These are phyloP conservation scores for Exsudoporus frostii DNA, from an alignment of 768 basidiomycete species.

Conservation along the genomic window DNA sequence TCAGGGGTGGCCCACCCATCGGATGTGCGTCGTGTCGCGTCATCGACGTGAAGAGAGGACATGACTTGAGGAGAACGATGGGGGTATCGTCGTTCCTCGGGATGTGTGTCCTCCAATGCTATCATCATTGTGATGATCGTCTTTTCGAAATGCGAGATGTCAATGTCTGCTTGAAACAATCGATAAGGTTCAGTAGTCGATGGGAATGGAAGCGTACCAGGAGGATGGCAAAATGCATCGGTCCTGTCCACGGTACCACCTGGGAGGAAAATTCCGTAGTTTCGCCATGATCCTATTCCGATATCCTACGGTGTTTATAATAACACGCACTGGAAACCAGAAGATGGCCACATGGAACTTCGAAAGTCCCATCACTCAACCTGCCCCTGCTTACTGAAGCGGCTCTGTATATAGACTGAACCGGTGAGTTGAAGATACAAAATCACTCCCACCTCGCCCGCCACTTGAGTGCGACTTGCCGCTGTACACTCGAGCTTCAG, in stretches of 20 bases:
- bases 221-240: not conserved
- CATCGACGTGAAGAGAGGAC: not conserved
- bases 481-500: not conserved
- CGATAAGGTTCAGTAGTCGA: not conserved
- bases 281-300: not conserved
- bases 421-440: not conserved
- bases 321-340: not conserved
- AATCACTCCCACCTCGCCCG: not conserved
- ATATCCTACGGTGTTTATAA: not conserved
- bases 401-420: not conserved
- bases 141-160: not conserved
- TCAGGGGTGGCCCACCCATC: not conserved
- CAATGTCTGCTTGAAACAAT: not conserved
- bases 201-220: not conserved
- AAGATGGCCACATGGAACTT: not conserved
- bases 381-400: not conserved
- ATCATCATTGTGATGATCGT: not conserved
- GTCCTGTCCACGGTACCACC: not conserved
- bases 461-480: not conserved
- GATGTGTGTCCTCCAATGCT: not conserved
- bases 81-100: not conserved
- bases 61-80: not conserved
- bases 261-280: not conserved
- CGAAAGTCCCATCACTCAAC: not conserved
- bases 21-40: not conserved